Percentiles rank a stretch among this genome's conserved stretches.
phyloP scores from a whole-genome alignment of 2,329 filamentous ascomycete species.

The Pseudopithomyces maydicus region DNA sequence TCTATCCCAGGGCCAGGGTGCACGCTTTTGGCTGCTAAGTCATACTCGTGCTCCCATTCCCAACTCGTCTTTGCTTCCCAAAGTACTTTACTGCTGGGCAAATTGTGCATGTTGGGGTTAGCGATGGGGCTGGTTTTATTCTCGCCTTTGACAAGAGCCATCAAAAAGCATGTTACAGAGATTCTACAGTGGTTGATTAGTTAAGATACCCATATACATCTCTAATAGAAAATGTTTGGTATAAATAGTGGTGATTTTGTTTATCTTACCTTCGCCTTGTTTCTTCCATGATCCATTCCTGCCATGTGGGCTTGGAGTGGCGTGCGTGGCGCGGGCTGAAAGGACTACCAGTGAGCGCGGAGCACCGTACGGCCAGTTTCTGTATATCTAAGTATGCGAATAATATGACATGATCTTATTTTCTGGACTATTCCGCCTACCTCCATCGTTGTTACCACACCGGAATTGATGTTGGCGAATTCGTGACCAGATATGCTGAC shows the following conservation, averaged over 20 bases:
- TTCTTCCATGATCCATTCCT: conserved; percentile 9
- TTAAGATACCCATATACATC: too few species aligned
- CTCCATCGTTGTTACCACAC: background rate
- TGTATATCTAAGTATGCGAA: background rate
- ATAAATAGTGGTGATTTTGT: too few species aligned
- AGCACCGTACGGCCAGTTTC: background rate
- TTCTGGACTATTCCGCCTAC: background rate
- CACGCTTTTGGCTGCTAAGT: background rate
- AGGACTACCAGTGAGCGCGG: background rate
- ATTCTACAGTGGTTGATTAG: background rate
- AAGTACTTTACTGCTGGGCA: conserved; percentile 1
- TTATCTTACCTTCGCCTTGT: conserved; percentile 1
- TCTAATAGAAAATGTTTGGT: too few species aligned
- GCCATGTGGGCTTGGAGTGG: background rate
- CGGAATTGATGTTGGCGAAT: background rate
- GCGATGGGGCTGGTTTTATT: background rate
- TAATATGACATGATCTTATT: too few species aligned
- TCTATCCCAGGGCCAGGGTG: background rate
- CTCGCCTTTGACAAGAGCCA: background rate
- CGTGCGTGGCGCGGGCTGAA: conserved; percentile 2
- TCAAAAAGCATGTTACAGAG: background rate
- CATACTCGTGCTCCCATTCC: conserved; percentile 4
- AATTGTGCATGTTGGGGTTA: background rate
- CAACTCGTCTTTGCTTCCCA: conserved; percentile 4
- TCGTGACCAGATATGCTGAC: background rate